These are phyloP conservation scores for Selaginella tamariscina DNA, from an alignment of 75 land plant species.

Conservation along the genomic window DNA sequence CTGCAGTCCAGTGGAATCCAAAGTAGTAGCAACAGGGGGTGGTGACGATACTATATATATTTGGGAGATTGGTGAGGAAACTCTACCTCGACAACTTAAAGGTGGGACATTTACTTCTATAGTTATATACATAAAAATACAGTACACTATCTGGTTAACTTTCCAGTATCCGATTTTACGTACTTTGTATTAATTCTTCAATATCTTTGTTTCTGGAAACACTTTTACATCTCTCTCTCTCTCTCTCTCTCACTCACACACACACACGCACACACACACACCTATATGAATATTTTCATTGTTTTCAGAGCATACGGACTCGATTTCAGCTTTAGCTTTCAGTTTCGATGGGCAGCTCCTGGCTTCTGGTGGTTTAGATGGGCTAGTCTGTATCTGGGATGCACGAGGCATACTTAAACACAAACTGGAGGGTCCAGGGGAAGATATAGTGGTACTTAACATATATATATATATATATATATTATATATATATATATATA, in stretches of 20 bases:
- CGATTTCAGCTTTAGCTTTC: slow-evolving; percentile 58
- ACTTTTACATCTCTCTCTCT: background rate
- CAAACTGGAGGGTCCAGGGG: slow-evolving; percentile 70
- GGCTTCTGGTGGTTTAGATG: slow-evolving; percentile 86
- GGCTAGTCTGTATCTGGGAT: slow-evolving; percentile 72
- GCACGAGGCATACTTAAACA: slow-evolving; percentile 39
- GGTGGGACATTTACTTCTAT: slow-evolving; percentile 30
- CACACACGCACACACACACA: no score
- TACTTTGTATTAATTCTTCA: no score
- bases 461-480: background rate
- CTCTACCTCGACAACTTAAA: slow-evolving; percentile 40
- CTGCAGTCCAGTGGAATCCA: slow-evolving; percentile 53
- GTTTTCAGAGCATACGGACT: slow-evolving; percentile 58
- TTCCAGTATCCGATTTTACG: no score
- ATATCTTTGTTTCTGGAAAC: no score
- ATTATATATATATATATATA: no score
- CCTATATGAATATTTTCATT: background rate
- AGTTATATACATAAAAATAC: no score
- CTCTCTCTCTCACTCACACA: background rate
- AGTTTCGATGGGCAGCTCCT: slow-evolving; percentile 77
- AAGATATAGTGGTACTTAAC: slow-evolving; percentile 53
- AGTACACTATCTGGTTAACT: no score
- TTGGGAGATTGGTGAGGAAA: slow-evolving; percentile 62
- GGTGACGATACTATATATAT: slow-evolving; percentile 73
- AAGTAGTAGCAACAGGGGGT: slow-evolving; percentile 79